A percentile compares a stretch with the other conserved stretches of the same genome.
Evolutionary conservation across 108 stramenopile genomes (phyloP).

Genomic region (Fragilariopsis cylindrus): DNA sequence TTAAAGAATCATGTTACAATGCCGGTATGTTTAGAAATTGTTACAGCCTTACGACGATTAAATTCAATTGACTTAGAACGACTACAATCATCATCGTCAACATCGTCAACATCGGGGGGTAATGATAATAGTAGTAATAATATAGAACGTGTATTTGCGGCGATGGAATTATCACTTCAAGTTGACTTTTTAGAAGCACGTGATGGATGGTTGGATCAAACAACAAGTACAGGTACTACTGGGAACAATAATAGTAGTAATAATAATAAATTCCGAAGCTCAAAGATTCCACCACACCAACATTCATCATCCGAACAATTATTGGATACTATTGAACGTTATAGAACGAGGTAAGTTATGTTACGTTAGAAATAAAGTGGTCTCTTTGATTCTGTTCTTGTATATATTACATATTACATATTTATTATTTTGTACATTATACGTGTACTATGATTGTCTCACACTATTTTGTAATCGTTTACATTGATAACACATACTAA

Average conservation of each 20-base stretch:
- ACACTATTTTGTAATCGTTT: background rate
- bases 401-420: no score
- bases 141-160: conserved; percentile 70
- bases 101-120: no score
- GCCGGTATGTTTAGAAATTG: conserved; percentile 85
- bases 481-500: background rate
- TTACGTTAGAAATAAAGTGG: background rate
- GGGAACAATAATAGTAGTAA: conserved; percentile 28
- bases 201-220: conserved; percentile 77
- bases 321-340: conserved; percentile 83
- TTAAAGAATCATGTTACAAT: conserved; percentile 82
- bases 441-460: no score
- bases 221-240: background rate
- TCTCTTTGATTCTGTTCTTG: background rate
- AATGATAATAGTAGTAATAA: conserved; percentile 5
- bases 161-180: conserved; percentile 80
- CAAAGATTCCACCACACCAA: conserved; percentile 6
- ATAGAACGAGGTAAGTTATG: conserved; percentile 72
- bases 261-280: conserved; percentile 9
- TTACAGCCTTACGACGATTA: conserved; percentile 77
- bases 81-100: conserved; percentile 12
- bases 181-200: conserved; percentile 86
- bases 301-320: conserved; percentile 62
- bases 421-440: no score
- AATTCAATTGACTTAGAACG: conserved; percentile 85